A percentile compares a stretch with the other conserved stretches of the same genome.
Conservation (phyloP, 2,329 filamentous ascomycete genomes). For the Exophiala sideris region DNA sequence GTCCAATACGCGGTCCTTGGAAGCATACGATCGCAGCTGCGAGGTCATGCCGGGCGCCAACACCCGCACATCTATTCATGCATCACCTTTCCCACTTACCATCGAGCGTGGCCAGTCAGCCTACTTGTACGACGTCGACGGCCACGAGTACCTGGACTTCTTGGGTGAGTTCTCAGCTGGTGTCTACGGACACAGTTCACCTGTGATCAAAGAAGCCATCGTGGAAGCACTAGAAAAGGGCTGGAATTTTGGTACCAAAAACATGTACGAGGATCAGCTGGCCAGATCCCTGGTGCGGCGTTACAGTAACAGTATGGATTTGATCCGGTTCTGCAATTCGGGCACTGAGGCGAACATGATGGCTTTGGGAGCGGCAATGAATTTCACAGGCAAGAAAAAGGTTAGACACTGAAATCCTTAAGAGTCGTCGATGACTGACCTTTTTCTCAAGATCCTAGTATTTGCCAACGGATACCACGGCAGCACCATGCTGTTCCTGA, state of each 20-base stretch:
- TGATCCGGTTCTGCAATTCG: conserved; percentile 34
- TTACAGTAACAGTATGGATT: conserved; percentile 41
- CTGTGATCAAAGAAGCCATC: neutral
- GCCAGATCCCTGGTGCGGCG: neutral
- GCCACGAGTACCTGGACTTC: conserved; percentile 2
- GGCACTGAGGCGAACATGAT: conserved; percentile 6
- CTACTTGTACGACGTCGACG: neutral
- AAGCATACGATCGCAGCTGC: conserved; percentile 4
- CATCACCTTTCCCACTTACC: neutral
- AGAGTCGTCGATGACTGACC: neutral
- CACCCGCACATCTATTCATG: neutral
- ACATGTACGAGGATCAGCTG: neutral
- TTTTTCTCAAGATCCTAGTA: neutral
- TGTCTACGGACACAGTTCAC: conserved; percentile 1
- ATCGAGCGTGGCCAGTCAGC: neutral
- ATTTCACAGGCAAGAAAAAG: conserved; percentile 1
- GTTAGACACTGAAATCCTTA: neutral
- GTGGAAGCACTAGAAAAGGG: neutral
- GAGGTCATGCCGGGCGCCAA: neutral
- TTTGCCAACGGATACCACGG: conserved; percentile 1
- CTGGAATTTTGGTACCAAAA: neutral
- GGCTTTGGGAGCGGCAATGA: conserved; percentile 1
- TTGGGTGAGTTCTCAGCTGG: neutral
- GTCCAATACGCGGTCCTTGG: conserved; percentile 3
- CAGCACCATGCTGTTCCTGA: neutral